Evolutionary conservation across 192 early-diverging fungal genomes (phyloP).

Genomic region (Coemansia sp.): DNA sequence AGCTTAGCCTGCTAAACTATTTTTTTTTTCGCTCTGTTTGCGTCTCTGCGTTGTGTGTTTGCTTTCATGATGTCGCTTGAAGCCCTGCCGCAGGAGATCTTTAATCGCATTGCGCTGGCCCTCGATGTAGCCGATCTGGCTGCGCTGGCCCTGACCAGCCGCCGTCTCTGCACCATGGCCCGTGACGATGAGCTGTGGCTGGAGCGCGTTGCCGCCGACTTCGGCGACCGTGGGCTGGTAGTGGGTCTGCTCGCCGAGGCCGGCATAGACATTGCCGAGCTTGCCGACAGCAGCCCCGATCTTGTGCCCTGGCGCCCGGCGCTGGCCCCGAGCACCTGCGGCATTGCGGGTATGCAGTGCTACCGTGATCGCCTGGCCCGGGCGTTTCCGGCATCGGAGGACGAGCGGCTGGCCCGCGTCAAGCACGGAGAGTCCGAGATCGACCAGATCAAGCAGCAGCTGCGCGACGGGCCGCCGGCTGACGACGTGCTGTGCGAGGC

Average conservation of each 20-base stretch:
- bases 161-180: constrained; percentile 19
- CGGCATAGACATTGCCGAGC: constrained; percentile 44
- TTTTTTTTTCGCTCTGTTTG: not conserved
- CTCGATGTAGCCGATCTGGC: constrained; percentile 27
- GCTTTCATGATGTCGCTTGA: constrained; percentile 23
- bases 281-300: constrained; percentile 15
- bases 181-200: constrained; percentile 40
- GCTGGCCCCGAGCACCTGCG: not conserved
- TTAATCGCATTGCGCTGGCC: constrained; percentile 34
- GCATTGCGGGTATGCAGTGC: constrained; percentile 24
- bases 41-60: not conserved
- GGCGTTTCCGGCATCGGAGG: constrained; percentile 31
- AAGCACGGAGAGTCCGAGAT: constrained; percentile 27
- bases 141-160: constrained; percentile 34
- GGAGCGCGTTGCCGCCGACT: constrained; percentile 43
- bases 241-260: constrained; percentile 43
- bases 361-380: constrained; percentile 37
- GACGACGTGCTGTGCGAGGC: constrained; percentile 39
- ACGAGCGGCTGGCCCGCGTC: constrained; percentile 14
- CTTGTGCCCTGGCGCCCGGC: constrained; percentile 30
- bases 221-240: constrained; percentile 41
- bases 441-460: constrained; percentile 35
- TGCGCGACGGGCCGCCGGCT: constrained; percentile 38
- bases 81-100: constrained; percentile 36
- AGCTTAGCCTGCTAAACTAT: not conserved